Conservation (phyloP, 371 early-diverging fungal genomes). For the Mucor racemosus region DNA sequence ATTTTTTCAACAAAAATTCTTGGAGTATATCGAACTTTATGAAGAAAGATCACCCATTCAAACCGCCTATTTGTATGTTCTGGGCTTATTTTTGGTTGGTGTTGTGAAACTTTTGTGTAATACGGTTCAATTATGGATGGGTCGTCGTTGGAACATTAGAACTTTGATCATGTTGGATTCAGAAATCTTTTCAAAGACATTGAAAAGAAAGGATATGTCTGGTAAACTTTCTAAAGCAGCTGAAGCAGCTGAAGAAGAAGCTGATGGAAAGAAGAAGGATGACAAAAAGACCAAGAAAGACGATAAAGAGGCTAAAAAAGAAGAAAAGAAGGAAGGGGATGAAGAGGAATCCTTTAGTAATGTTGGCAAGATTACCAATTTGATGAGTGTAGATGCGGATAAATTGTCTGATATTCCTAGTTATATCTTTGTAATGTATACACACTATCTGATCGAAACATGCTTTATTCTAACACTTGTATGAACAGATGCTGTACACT, state of each 20-base stretch:
- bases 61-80: conserved; percentile 48
- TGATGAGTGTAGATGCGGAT: conserved; percentile 81
- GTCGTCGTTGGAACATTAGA: conserved; percentile 56
- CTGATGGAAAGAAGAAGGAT: conserved; percentile 14
- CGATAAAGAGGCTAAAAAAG: conserved; percentile 7
- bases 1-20: conserved; percentile 50
- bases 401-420: conserved; percentile 47
- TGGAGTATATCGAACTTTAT: conserved; percentile 43
- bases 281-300: conserved; percentile 9
- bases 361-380: conserved; percentile 79
- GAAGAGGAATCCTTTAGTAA: conserved; percentile 30
- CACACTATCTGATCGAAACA: too few species aligned
- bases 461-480: background rate
- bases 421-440: conserved; percentile 44
- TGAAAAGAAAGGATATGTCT: conserved; percentile 55
- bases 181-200: conserved; percentile 56
- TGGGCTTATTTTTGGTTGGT: conserved; percentile 52
- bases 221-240: conserved; percentile 33
- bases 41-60: conserved; percentile 31
- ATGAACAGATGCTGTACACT: conserved; percentile 45
- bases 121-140: conserved; percentile 50
- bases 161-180: conserved; percentile 52
- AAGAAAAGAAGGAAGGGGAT: conserved; percentile 20
- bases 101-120: conserved; percentile 42
- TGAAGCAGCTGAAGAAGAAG: background rate